Evolutionary conservation across 345 rosid species (phyloP).

Genomic region (Eucalyptus dawsonii): DNA sequence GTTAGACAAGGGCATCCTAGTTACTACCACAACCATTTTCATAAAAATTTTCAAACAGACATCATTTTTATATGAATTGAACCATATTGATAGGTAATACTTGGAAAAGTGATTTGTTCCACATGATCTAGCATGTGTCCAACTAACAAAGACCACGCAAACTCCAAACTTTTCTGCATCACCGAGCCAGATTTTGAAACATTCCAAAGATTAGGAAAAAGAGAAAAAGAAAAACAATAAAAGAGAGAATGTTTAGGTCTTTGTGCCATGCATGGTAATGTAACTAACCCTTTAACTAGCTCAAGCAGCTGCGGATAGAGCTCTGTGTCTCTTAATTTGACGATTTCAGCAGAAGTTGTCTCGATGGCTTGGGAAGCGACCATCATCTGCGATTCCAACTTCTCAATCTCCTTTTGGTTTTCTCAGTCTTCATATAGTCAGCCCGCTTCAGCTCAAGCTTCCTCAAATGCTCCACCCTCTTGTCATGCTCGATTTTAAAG

Average conservation of each 20-base stretch:
- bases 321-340: conserved; percentile 69
- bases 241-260: not conserved
- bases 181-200: not conserved
- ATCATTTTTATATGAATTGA: not conserved
- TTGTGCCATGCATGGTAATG: not conserved
- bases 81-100: not conserved
- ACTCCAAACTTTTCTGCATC: not conserved
- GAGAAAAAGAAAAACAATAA: not conserved
- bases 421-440: conserved; percentile 71
- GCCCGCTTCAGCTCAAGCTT: conserved; percentile 82
- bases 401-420: conserved; percentile 78
- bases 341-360: conserved; percentile 68
- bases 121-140: not conserved
- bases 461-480: conserved; percentile 60
- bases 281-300: conserved; percentile 74
- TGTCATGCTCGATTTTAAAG: conserved; percentile 73
- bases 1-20: not conserved
- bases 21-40: not conserved
- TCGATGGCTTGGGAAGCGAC: conserved; percentile 81
- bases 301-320: conserved; percentile 87
- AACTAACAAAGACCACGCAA: not conserved
- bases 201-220: not conserved
- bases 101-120: not conserved
- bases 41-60: not conserved
- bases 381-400: conserved; percentile 71